phyloP scores from a whole-genome alignment of 2,329 filamentous ascomycete species.

The Penicillium corylophilum region DNA sequence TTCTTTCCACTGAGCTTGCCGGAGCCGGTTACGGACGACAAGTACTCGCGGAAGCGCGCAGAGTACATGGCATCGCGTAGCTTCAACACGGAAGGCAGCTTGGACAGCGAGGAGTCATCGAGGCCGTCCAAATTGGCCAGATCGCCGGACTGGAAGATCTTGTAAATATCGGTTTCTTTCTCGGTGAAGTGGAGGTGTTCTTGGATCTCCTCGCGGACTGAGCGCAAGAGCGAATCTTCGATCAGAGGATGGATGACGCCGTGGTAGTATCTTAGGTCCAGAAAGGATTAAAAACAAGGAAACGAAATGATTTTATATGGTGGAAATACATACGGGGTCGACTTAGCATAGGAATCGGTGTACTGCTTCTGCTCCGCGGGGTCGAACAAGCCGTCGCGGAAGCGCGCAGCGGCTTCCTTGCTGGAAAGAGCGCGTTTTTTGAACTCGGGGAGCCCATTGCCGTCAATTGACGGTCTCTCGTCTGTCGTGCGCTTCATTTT shows the following conservation, averaged over 20 bases:
- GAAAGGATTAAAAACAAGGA: not conserved
- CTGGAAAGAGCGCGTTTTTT: conserved; percentile 42
- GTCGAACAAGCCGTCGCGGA: conserved; percentile 47
- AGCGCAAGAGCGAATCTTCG: conserved; percentile 75
- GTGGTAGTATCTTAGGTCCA: conserved; percentile 70
- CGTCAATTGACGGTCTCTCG: conserved; percentile 26
- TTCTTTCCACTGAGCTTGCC: conserved; percentile 87
- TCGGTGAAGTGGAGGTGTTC: conserved; percentile 92
- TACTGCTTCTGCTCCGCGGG: conserved; percentile 42
- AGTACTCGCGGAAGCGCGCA: conserved; percentile 80
- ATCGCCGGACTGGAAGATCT: conserved; percentile 97
- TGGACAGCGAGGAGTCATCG: conserved; percentile 78
- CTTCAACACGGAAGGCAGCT: conserved; percentile 82
- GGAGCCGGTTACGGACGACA: conserved; percentile 80
- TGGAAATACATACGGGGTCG: conserved; percentile 39
- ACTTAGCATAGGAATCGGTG: conserved; percentile 43
- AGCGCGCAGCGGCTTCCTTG: conserved; percentile 41
- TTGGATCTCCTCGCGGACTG: conserved; percentile 84
- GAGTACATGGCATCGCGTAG: conserved; percentile 97
- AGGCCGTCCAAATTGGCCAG: conserved; percentile 94
- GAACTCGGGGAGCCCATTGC: conserved; percentile 34
- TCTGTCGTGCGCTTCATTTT: conserved; percentile 49
- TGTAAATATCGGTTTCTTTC: conserved; percentile 99
- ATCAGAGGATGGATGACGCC: conserved; percentile 82
- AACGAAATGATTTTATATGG: conserved; percentile 1